A percentile compares a stretch with the other conserved stretches of the same genome.
These are phyloP conservation scores for Umbelopsis sp. DNA, from an alignment of 371 early-diverging fungal genomes.

Conservation along the genomic window DNA sequence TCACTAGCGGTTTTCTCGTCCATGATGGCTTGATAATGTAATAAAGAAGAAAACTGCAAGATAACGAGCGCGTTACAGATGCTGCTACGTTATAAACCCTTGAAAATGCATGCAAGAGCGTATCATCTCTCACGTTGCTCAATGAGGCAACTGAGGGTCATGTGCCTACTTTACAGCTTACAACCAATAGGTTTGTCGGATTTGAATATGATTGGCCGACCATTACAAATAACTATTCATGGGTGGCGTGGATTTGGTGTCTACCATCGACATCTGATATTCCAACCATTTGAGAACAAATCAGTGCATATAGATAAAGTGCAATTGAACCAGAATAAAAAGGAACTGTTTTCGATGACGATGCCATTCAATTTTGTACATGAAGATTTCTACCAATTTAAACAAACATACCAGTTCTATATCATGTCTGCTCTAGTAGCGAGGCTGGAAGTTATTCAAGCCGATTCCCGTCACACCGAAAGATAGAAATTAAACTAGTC, in stretches of 20 bases:
- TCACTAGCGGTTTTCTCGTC: not conserved
- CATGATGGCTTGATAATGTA: not conserved
- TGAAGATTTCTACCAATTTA: too few species aligned
- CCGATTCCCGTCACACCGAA: too few species aligned
- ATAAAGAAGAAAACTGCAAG: not conserved
- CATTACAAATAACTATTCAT: constrained; percentile 4
- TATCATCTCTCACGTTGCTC: not conserved
- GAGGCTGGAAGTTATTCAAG: too few species aligned
- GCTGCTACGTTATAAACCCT: not conserved
- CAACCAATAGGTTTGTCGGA: not conserved
- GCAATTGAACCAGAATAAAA: too few species aligned
- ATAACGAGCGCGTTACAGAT: not conserved
- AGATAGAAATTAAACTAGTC: too few species aligned
- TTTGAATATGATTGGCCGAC: not conserved
- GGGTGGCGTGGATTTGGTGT: constrained; percentile 1
- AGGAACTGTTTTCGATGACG: too few species aligned
- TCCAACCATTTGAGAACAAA: too few species aligned
- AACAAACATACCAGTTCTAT: too few species aligned
- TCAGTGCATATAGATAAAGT: too few species aligned
- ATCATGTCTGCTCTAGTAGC: too few species aligned
- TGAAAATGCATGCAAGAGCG: not conserved
- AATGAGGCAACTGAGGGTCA: not conserved
- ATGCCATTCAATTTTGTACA: too few species aligned
- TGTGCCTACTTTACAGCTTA: not conserved
- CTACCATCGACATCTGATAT: too few species aligned